Conservation (phyloP, 1,284 basidiomycete species). For the Cutaneotrichosporon curvatum region DNA sequence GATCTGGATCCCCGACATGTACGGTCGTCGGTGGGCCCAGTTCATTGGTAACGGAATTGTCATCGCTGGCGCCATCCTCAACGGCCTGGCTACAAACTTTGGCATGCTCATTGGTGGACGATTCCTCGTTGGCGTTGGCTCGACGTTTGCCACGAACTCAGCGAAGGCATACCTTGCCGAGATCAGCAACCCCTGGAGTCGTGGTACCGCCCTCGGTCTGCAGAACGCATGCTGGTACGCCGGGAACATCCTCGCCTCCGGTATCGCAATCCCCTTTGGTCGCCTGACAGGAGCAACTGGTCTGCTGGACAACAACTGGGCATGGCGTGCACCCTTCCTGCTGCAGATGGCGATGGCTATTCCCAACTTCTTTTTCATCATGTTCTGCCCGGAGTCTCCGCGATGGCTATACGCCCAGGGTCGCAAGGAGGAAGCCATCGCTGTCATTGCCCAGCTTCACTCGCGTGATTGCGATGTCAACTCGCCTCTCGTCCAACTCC, state of each 20-base stretch:
- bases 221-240: slow-evolving; percentile 50
- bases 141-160: slow-evolving; percentile 49
- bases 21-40: slow-evolving; percentile 55
- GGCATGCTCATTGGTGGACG: slow-evolving; percentile 53
- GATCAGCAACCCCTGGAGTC: slow-evolving; percentile 50
- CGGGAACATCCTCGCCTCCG: slow-evolving; percentile 52
- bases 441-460: slow-evolving; percentile 43
- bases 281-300: too few species aligned
- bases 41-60: slow-evolving; percentile 51
- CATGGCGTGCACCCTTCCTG: slow-evolving; percentile 53
- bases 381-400: slow-evolving; percentile 44
- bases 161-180: slow-evolving; percentile 54
- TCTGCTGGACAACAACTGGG: slow-evolving; percentile 39
- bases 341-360: slow-evolving; percentile 51
- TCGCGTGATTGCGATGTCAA: slow-evolving; percentile 49
- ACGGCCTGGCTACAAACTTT: slow-evolving; percentile 49
- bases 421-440: slow-evolving; percentile 14
- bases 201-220: slow-evolving; percentile 53
- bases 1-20: slow-evolving; percentile 50
- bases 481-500: slow-evolving; percentile 52
- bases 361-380: slow-evolving; percentile 50
- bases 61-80: slow-evolving; percentile 50
- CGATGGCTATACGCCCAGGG: slow-evolving; percentile 47
- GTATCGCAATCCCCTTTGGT: slow-evolving; percentile 54
- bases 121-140: slow-evolving; percentile 47